These are phyloP conservation scores for Nicotiana rustica DNA, from an alignment of 305 asterid species.

Conservation along the genomic window DNA sequence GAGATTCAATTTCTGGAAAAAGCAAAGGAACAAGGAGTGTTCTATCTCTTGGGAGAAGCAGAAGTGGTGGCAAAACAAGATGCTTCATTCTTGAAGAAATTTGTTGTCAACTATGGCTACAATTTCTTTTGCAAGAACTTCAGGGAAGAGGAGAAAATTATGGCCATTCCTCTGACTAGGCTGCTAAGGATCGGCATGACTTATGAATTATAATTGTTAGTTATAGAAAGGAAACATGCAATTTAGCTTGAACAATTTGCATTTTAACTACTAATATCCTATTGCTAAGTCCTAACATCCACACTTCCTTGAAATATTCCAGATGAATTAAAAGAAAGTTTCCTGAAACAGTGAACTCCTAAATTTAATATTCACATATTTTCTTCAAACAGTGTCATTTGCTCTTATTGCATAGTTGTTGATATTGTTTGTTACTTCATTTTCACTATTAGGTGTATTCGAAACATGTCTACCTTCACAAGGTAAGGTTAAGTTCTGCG, in stretches of 20 bases:
- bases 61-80: conserved; percentile 73
- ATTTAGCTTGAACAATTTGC: too few relatives aligned
- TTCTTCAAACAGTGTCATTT: too few relatives aligned
- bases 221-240: too few relatives aligned
- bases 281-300: background rate
- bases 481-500: too few relatives aligned
- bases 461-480: too few relatives aligned
- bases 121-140: conserved; percentile 70
- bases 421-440: too few relatives aligned
- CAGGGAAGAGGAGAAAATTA: conserved; percentile 64
- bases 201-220: conserved; percentile 52
- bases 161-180: conserved; percentile 72
- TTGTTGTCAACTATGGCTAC: conserved; percentile 64
- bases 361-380: too few relatives aligned
- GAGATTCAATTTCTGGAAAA: conserved; percentile 53
- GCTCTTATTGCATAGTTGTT: too few relatives aligned
- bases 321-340: too few relatives aligned
- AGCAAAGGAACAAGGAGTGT: conserved; percentile 64
- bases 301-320: too few relatives aligned
- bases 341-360: too few relatives aligned
- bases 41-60: conserved; percentile 73
- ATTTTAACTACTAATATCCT: background rate
- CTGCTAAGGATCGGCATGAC: conserved; percentile 82
- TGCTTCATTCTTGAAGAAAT: conserved; percentile 61
- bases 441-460: too few relatives aligned